These are phyloP conservation scores for Fusarium tjaetaba DNA, from an alignment of 2,329 filamentous ascomycete species.

Conservation along the genomic window DNA sequence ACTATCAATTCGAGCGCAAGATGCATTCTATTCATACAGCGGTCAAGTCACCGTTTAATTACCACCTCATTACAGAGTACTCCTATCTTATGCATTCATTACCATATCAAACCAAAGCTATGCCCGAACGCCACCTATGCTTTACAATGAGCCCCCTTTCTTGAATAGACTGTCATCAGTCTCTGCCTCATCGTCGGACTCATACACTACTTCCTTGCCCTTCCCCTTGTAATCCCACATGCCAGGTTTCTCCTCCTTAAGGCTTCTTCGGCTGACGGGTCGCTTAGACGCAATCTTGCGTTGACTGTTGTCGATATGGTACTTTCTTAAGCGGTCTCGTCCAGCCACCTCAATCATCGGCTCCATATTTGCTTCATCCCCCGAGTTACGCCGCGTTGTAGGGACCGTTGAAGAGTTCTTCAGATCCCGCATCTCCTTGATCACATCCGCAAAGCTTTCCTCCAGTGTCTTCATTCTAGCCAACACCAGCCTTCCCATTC, in stretches of 20 bases:
- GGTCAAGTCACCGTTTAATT: slow-evolving; percentile 25
- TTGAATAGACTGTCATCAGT: slow-evolving; percentile 43
- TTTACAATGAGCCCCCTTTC: slow-evolving; percentile 57
- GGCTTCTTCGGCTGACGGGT: slow-evolving; percentile 54
- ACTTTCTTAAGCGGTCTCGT: slow-evolving; percentile 41
- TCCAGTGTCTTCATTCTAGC: slow-evolving; percentile 93
- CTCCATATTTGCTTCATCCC: slow-evolving; percentile 50
- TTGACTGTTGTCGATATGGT: slow-evolving; percentile 39
- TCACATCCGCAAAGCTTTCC: slow-evolving; percentile 88
- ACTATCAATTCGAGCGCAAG: neutral
- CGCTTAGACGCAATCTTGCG: slow-evolving; percentile 46
- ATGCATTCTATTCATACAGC: slow-evolving; percentile 25
- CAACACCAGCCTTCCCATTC: slow-evolving; percentile 83
- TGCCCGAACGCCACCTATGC: slow-evolving; percentile 25
- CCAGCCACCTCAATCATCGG: slow-evolving; percentile 50
- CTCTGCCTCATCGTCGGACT: slow-evolving; percentile 50
- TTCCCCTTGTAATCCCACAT: slow-evolving; percentile 55
- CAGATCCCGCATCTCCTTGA: slow-evolving; percentile 78
- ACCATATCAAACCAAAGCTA: slow-evolving; percentile 15
- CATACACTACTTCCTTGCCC: slow-evolving; percentile 57
- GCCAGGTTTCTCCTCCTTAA: slow-evolving; percentile 52
- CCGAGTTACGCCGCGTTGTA: slow-evolving; percentile 62
- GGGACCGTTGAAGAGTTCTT: slow-evolving; percentile 59
- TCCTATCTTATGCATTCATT: slow-evolving; percentile 36
- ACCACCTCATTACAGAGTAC: slow-evolving; percentile 30